Evolutionary conservation across 495 filamentous ascomycete genomes (phyloP).

Genomic region (Aspergillus sclerotioniger): DNA sequence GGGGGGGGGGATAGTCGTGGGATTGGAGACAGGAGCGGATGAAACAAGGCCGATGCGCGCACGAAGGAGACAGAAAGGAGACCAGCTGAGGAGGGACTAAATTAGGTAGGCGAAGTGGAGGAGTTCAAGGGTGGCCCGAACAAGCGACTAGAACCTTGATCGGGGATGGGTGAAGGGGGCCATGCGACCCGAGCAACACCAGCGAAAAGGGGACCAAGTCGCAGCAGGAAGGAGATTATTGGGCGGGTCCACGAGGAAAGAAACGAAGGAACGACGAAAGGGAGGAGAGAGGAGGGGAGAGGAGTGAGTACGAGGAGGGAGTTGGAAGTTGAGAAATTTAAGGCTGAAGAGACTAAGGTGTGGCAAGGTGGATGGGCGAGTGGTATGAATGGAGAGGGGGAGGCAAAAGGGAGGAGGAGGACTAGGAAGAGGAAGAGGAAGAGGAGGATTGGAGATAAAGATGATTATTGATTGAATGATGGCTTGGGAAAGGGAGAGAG

Average conservation of each 20-base stretch:
- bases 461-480: background rate
- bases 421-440: background rate
- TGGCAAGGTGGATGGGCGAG: background rate
- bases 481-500: background rate
- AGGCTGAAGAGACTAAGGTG: background rate
- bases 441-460: background rate
- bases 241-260: no score
- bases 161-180: conserved; percentile 5
- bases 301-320: no score
- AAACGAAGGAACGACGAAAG: conserved; percentile 2
- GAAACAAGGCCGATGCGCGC: conserved; percentile 15
- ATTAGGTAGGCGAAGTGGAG: conserved; percentile 5
- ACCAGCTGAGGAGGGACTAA: conserved; percentile 1
- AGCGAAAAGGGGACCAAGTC: conserved; percentile 6
- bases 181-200: conserved; percentile 15
- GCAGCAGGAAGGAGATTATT: no score
- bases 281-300: background rate
- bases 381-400: conserved; percentile 11
- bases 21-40: conserved; percentile 6
- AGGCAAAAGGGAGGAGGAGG: conserved; percentile 7
- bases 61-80: conserved; percentile 14
- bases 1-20: conserved; percentile 9
- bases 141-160: conserved; percentile 10
- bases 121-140: conserved; percentile 5
- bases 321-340: background rate